phyloP scores from a whole-genome alignment of 768 basidiomycete species.

The Roridomyces roridus region DNA sequence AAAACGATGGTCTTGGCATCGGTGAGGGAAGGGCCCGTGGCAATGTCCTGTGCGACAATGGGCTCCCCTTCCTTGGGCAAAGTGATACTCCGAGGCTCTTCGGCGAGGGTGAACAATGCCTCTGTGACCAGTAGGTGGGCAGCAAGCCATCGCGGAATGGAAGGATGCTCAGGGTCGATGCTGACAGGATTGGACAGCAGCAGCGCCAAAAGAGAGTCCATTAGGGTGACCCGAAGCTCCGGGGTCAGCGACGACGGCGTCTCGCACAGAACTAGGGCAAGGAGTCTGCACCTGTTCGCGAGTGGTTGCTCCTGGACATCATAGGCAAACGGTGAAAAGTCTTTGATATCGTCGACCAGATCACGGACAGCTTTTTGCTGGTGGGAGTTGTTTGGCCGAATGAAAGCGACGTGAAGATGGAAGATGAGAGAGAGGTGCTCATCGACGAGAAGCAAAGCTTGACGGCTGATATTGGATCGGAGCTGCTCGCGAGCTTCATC shows the following conservation, averaged over 20 bases:
- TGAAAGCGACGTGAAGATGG: constrained; percentile 84
- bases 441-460: constrained; percentile 82
- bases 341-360: constrained; percentile 79
- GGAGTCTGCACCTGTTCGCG: constrained; percentile 81
- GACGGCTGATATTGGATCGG: constrained; percentile 66
- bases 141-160: constrained; percentile 85
- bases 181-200: constrained; percentile 62
- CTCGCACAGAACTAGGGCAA: constrained; percentile 85
- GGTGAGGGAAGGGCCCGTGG: constrained; percentile 63
- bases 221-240: constrained; percentile 60
- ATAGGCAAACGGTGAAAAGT: constrained; percentile 67
- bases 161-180: constrained; percentile 57
- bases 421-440: constrained; percentile 88
- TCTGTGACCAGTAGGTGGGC: constrained; percentile 87
- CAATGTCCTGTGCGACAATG: constrained; percentile 55
- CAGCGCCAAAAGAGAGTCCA: constrained; percentile 73
- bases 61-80: constrained; percentile 77
- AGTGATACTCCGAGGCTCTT: constrained; percentile 69
- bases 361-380: constrained; percentile 71
- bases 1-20: constrained; percentile 74
- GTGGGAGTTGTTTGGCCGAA: constrained; percentile 63
- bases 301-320: constrained; percentile 79
- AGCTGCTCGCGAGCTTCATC: constrained; percentile 70
- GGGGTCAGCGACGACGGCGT: constrained; percentile 63
- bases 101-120: constrained; percentile 76